A percentile compares a stretch with the other conserved stretches of the same genome.
phyloP scores from a whole-genome alignment of 2,329 filamentous ascomycete genomes.

The Exophiala sideris region DNA sequence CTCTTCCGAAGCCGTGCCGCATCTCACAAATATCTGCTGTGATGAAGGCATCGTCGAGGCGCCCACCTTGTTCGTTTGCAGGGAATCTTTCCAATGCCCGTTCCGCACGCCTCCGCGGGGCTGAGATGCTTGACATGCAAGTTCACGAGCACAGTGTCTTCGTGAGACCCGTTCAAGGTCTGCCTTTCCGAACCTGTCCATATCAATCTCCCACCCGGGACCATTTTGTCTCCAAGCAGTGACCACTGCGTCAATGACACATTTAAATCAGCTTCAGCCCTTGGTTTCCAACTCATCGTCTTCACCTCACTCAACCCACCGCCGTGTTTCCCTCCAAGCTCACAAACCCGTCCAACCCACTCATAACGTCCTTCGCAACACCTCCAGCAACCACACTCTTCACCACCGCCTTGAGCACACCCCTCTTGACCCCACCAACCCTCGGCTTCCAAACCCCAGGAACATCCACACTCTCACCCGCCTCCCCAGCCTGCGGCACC shows the following conservation, averaged over 20 bases:
- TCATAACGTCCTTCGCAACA: conserved; percentile 80
- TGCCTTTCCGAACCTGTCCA: too few relatives aligned
- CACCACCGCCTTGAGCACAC: conserved; percentile 69
- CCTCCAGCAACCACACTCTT: conserved; percentile 72
- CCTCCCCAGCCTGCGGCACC: conserved; percentile 46
- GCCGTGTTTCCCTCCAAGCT: conserved; percentile 3
- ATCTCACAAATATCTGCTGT: too few relatives aligned
- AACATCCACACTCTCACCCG: conserved; percentile 57
- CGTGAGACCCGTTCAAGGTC: too few relatives aligned
- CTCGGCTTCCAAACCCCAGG: conserved; percentile 80
- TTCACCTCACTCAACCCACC: neutral
- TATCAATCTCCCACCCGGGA: too few relatives aligned
- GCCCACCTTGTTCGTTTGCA: too few relatives aligned
- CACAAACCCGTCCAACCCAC: conserved; percentile 68
- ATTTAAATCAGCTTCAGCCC: neutral
- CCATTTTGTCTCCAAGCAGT: too few relatives aligned
- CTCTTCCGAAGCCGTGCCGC: too few relatives aligned
- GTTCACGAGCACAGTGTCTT: too few relatives aligned
- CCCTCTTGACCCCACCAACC: conserved; percentile 75
- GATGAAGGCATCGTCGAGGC: too few relatives aligned
- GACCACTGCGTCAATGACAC: neutral
- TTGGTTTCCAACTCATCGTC: neutral
- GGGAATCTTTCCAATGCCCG: too few relatives aligned
- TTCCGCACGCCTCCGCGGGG: too few relatives aligned
- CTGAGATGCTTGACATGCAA: too few relatives aligned